phyloP scores from a whole-genome alignment of 768 basidiomycete genomes.

The Galerina sulciceps region DNA sequence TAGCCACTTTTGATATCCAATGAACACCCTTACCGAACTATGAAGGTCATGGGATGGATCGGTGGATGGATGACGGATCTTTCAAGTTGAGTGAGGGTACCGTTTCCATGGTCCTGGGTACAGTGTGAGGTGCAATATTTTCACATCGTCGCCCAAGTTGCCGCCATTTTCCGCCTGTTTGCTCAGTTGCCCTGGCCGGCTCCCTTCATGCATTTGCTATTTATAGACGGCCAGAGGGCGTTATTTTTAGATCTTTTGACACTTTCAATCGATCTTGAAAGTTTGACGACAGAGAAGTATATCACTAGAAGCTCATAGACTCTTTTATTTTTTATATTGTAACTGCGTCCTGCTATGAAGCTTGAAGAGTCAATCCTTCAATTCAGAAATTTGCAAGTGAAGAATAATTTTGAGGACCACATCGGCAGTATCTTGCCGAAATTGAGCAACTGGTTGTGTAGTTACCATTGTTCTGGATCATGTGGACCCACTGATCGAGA shows the following conservation, averaged over 20 bases:
- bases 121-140: too few species aligned
- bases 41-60: neutral
- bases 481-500: conserved; percentile 8
- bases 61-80: conserved; percentile 4
- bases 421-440: neutral
- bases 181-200: too few species aligned
- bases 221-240: too few species aligned
- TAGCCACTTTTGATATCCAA: neutral
- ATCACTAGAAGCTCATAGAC: too few species aligned
- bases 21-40: conserved; percentile 5
- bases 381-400: too few species aligned
- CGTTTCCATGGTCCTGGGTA: conserved; percentile 22
- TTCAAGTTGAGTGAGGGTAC: conserved; percentile 6
- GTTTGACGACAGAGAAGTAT: too few species aligned
- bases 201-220: too few species aligned
- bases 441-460: conserved; percentile 15
- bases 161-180: too few species aligned
- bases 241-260: too few species aligned
- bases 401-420: too few species aligned
- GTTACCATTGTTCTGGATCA: conserved; percentile 25
- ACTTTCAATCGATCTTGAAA: too few species aligned
- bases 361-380: neutral
- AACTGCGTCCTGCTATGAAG: neutral
- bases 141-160: conserved; percentile 1
- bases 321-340: neutral